Conservation (phyloP, 2,329 filamentous ascomycete species). For the Diaporthe amygdali region DNA sequence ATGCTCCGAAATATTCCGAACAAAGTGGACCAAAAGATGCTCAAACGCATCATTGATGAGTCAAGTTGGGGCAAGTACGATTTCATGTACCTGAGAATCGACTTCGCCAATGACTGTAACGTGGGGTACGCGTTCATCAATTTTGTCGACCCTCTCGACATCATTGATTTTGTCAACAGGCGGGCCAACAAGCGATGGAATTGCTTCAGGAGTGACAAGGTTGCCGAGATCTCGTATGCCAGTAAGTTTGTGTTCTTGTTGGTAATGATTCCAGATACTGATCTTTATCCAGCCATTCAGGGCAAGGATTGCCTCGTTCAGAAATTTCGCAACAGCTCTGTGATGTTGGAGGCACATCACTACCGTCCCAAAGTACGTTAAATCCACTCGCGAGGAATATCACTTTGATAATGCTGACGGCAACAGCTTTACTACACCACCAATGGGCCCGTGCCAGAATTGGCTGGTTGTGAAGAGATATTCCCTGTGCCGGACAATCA, state of each 20-base stretch:
- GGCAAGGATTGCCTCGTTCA: constrained; percentile 89
- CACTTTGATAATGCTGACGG: constrained; percentile 26
- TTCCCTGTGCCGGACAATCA: constrained; percentile 85
- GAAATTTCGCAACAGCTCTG: constrained; percentile 95
- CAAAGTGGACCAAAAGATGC: constrained; percentile 77
- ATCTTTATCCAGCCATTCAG: constrained; percentile 72
- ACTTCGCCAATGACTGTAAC: constrained; percentile 84
- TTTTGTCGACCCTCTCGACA: constrained; percentile 79
- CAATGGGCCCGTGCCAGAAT: constrained; percentile 51
- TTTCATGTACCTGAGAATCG: constrained; percentile 93
- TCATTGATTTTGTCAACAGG: constrained; percentile 74
- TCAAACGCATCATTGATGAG: constrained; percentile 81
- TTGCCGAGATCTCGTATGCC: constrained; percentile 93
- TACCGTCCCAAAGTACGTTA: constrained; percentile 80
- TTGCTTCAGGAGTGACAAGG: constrained; percentile 82
- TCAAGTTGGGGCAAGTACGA: constrained; percentile 85
- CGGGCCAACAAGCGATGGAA: constrained; percentile 78
- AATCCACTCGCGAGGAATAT: too few relatives aligned
- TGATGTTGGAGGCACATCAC: constrained; percentile 84
- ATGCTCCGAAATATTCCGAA: constrained; percentile 97
- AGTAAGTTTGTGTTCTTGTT: constrained; percentile 59
- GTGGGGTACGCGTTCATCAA: constrained; percentile 99
- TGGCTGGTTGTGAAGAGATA: constrained; percentile 72
- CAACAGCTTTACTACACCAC: constrained; percentile 57
- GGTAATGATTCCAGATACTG: constrained; percentile 27